Evolutionary conservation across 2,329 filamentous ascomycete species (phyloP).

Genomic region (Alternaria burnsii): DNA sequence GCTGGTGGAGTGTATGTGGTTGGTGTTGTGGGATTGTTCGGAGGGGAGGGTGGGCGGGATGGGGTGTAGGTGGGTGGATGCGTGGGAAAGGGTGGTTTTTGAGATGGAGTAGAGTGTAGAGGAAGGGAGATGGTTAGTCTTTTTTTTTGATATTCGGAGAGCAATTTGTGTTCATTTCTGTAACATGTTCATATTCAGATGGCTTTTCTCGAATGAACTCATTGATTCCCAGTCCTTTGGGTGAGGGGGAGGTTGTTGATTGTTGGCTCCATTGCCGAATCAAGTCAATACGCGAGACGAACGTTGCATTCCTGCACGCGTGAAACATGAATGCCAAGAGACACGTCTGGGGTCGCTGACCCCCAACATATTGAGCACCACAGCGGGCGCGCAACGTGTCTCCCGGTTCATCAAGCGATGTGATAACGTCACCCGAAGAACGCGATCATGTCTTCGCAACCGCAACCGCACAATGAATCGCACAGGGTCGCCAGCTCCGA

Average conservation of each 20-base stretch:
- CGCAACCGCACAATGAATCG: constrained; percentile 24
- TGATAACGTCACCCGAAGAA: constrained; percentile 17
- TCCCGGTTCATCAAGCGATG: constrained; percentile 17
- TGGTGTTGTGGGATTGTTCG: constrained; percentile 78
- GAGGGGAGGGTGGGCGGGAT: constrained; percentile 67
- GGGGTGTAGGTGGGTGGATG: constrained; percentile 72
- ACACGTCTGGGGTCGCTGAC: constrained; percentile 5
- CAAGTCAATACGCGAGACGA: neutral
- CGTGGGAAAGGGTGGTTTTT: constrained; percentile 64
- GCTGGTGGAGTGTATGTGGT: constrained; percentile 74
- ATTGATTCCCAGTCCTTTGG: too few species aligned
- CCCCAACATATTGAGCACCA: constrained; percentile 8
- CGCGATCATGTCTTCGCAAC: constrained; percentile 32
- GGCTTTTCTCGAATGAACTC: fast-evolving
- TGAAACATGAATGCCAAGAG: constrained; percentile 18
- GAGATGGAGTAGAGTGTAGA: constrained; percentile 52
- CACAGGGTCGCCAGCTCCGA: constrained; percentile 29
- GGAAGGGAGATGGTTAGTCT: neutral
- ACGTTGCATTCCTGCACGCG: constrained; percentile 4
- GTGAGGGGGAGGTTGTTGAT: neutral
- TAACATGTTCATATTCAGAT: neutral
- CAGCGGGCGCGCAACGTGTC: constrained; percentile 15
- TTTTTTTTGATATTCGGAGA: neutral
- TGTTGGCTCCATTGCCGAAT: neutral
- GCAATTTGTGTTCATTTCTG: neutral